phyloP scores from a whole-genome alignment of 2,329 filamentous ascomycete genomes.

The Didymella arachidicola region DNA sequence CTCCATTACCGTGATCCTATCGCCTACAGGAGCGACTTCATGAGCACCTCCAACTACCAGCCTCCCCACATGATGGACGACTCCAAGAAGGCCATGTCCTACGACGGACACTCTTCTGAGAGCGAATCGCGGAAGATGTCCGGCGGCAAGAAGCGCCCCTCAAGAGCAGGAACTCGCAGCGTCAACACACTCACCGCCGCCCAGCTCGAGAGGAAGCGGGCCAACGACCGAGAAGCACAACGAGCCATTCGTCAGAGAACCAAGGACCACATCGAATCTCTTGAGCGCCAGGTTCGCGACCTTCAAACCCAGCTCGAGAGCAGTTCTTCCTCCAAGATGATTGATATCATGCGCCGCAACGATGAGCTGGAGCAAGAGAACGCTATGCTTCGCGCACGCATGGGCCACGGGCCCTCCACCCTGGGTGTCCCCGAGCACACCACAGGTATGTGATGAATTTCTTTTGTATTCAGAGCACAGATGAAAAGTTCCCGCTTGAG shows the following conservation, averaged over 20 bases:
- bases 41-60: slow-evolving; percentile 48
- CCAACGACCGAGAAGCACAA: slow-evolving; percentile 68
- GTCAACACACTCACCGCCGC: slow-evolving; percentile 65
- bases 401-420: slow-evolving; percentile 55
- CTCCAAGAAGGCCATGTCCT: slow-evolving; percentile 47
- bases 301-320: slow-evolving; percentile 58
- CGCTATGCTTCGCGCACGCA: slow-evolving; percentile 58
- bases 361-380: slow-evolving; percentile 64
- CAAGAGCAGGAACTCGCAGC: slow-evolving; percentile 64
- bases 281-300: slow-evolving; percentile 64
- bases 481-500: slow-evolving; percentile 35
- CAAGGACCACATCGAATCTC: slow-evolving; percentile 65
- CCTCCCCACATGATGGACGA: slow-evolving; percentile 49
- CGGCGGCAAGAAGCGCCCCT: slow-evolving; percentile 57
- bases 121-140: slow-evolving; percentile 50
- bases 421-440: slow-evolving; percentile 47
- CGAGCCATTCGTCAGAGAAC: slow-evolving; percentile 66
- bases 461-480: slow-evolving; percentile 31
- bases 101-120: slow-evolving; percentile 51
- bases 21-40: slow-evolving; percentile 50
- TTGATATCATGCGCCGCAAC: slow-evolving; percentile 62
- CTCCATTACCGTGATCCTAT: slow-evolving; percentile 50
- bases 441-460: slow-evolving; percentile 46
- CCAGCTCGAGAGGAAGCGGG: slow-evolving; percentile 66
- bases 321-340: slow-evolving; percentile 55